phyloP scores from a whole-genome alignment of 345 rosid genomes.

The Citrus sinensis region DVS_A1.0 CM039165.1:30163501-30164000 shows the following conservation, averaged over 20 bases:
- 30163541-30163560: constrained; percentile 8
- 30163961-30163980: no score
- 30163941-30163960: rapidly evolving
- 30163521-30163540: background rate
- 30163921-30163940: rapidly evolving
- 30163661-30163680: background rate
- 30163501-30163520: constrained; percentile 7
- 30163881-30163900: rapidly evolving
- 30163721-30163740: no score
- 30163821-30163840: no score
- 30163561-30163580: constrained; percentile 13
- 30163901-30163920: no score
- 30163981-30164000: rapidly evolving
- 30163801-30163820: no score
- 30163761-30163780: no score
- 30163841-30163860: no score
- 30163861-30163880: no score
- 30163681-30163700: background rate
- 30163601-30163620: background rate
- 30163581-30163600: constrained; percentile 20
- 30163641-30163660: background rate
- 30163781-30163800: no score
- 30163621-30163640: background rate
- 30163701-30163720: background rate
- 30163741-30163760: no score